Percentiles rank a stretch among this genome's conserved stretches.
Conservation (phyloP, 2,329 filamentous ascomycete genomes). For the Tolypocladium ophioglossoides region DNA sequence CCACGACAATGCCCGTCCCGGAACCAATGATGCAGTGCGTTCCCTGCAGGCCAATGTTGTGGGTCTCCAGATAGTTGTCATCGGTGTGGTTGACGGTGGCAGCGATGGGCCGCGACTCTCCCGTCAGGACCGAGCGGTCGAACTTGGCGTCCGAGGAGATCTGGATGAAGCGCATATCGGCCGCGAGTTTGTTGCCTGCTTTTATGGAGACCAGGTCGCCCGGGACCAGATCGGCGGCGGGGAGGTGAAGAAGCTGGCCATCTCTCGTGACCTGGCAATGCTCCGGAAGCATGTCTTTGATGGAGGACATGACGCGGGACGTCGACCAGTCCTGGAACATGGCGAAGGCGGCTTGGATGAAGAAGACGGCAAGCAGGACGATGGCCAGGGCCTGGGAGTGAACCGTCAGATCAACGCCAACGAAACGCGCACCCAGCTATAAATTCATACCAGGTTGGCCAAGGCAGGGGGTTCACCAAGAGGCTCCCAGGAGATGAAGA, state of each 20-base stretch:
- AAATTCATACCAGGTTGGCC: constrained; percentile 44
- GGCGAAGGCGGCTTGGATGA: constrained; percentile 59
- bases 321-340: constrained; percentile 68
- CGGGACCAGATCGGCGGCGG: constrained; percentile 54
- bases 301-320: constrained; percentile 66
- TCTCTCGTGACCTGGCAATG: constrained; percentile 56
- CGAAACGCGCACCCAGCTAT: background rate
- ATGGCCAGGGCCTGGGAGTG: constrained; percentile 51
- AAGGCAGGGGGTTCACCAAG: constrained; percentile 58
- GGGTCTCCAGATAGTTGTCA: constrained; percentile 66
- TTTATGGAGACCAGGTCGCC: constrained; percentile 61
- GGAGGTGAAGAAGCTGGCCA: constrained; percentile 35
- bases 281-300: constrained; percentile 71
- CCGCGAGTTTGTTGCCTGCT: constrained; percentile 62
- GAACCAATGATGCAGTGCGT: constrained; percentile 65
- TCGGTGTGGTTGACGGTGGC: constrained; percentile 58
- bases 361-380: constrained; percentile 59
- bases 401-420: background rate
- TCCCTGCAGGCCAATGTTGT: constrained; percentile 67
- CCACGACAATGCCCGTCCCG: constrained; percentile 56
- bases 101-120: constrained; percentile 54
- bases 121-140: constrained; percentile 61
- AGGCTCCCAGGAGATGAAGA: constrained; percentile 69
- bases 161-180: constrained; percentile 60
- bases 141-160: constrained; percentile 60